Evolutionary conservation across 495 filamentous ascomycete species (phyloP).

Genomic region (Physcia stellaris): DNA sequence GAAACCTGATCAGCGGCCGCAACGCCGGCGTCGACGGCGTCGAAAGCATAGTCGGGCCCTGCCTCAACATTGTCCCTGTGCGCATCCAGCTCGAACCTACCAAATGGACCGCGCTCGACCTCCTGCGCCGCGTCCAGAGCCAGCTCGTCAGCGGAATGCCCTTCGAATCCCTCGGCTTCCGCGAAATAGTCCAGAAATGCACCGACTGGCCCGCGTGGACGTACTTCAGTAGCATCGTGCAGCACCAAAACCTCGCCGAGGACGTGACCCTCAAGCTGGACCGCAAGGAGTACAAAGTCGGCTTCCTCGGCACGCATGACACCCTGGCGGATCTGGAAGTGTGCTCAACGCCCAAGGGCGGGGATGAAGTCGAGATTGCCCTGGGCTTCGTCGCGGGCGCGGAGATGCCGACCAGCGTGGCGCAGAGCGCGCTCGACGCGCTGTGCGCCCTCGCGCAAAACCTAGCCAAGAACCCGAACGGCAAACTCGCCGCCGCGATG

Average conservation of each 20-base stretch:
- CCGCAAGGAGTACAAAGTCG: slow-evolving; percentile 33
- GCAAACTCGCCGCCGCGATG: slow-evolving; percentile 23
- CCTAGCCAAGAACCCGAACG: slow-evolving; percentile 30
- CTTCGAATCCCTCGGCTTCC: slow-evolving; percentile 43
- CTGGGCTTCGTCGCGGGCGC: slow-evolving; percentile 34
- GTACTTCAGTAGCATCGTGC: slow-evolving; percentile 33
- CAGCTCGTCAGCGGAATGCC: slow-evolving; percentile 46
- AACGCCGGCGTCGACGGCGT: slow-evolving; percentile 38
- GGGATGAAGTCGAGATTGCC: slow-evolving; percentile 27
- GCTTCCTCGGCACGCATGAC: slow-evolving; percentile 34
- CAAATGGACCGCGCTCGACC: slow-evolving; percentile 35
- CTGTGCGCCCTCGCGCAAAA: slow-evolving; percentile 32
- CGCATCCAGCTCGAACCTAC: slow-evolving; percentile 35
- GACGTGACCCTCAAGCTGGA: slow-evolving; percentile 35
- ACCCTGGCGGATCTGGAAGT: slow-evolving; percentile 37
- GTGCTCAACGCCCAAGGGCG: slow-evolving; percentile 30
- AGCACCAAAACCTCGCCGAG: slow-evolving; percentile 23
- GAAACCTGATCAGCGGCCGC: slow-evolving; percentile 41
- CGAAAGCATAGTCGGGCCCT: slow-evolving; percentile 41
- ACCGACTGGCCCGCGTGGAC: slow-evolving; percentile 43
- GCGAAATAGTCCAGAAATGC: slow-evolving; percentile 44
- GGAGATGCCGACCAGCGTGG: slow-evolving; percentile 26
- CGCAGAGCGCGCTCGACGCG: slow-evolving; percentile 32
- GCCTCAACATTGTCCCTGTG: slow-evolving; percentile 46
- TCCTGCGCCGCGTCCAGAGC: slow-evolving; percentile 41